Evolutionary conservation across 345 rosid species (phyloP), one percentile per base, ranked within the genome.

Genomic region (Adansonia digitata): DNA sequence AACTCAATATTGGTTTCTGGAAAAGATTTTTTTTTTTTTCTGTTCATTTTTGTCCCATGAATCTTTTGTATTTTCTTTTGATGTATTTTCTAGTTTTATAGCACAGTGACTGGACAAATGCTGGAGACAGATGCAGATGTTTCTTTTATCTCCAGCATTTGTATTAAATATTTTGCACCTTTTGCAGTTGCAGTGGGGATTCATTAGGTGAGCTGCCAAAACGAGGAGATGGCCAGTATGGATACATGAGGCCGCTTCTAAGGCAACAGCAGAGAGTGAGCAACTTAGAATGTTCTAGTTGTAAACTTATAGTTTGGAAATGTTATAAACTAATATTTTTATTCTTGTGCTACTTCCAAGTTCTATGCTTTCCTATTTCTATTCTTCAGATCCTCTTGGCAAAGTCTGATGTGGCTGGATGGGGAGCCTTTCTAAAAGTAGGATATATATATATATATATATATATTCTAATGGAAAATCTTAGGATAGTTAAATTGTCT

Each of bases 371-470:
- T 31, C 57, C 53, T 18, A 45, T 12, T 68, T 60, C 51, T 78
- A 29, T 71, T 72, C 71, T 80, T 66, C 89, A 95, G 98, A 91
- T 93, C 77, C 94, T 95, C 71, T 77, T 93, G 86, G 93, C 90
- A 42, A 93, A 89, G 77, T 95, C 99, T 69, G 94, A 93, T 63
- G 89, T 95, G 78, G 96, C 99, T 52, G 99, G 99, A 60, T 95
- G 99, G 99, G 98, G 99, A 78, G 99, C 99, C 74, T 95, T 93
- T 79, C 84, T 95, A 18, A 95, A 95, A 97, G 99, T 92, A 83
- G 45, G 77, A n/a, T 34, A 60, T n/a, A n/a, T n/a, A n/a, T n/a
- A n/a, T n/a, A n/a, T n/a, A n/a, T n/a, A n/a, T n/a, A n/a, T n/a
- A n/a, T n/a, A 18, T 51, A 37, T 34, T 74, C 56, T 72, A 42